Evolutionary conservation across 257 asterid genomes (phyloP).

Genomic region (Nicotiana undulata): DNA sequence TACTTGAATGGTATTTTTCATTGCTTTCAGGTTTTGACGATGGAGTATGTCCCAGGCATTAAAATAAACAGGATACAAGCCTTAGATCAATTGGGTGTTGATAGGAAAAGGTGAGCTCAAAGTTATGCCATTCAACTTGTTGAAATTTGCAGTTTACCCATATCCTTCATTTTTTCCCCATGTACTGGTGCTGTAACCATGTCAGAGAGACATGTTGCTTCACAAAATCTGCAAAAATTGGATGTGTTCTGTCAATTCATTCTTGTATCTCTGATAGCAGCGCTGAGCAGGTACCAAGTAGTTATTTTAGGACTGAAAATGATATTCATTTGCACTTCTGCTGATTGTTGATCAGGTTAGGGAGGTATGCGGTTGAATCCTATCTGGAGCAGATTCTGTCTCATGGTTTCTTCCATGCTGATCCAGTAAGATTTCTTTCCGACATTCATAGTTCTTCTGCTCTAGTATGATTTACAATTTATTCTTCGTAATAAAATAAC

Average conservation of each 20-base stretch:
- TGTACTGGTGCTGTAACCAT: background rate
- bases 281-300: background rate
- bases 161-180: background rate
- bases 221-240: background rate
- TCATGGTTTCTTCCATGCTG: slow-evolving; percentile 93
- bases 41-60: slow-evolving; percentile 94
- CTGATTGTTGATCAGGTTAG: slow-evolving; percentile 43
- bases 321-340: background rate
- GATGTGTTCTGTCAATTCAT: background rate
- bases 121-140: background rate
- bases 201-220: background rate
- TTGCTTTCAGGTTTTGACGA: slow-evolving; percentile 52
- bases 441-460: background rate
- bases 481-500: background rate
- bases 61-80: slow-evolving; percentile 91
- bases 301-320: background rate
- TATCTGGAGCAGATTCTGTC: slow-evolving; percentile 89
- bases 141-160: background rate
- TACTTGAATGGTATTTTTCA: slow-evolving; percentile 6
- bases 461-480: background rate
- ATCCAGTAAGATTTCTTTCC: slow-evolving; percentile 45
- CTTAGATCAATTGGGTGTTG: slow-evolving; percentile 82
- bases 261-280: background rate
- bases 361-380: slow-evolving; percentile 87
- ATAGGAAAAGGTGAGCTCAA: slow-evolving; percentile 53